Base-by-base conservation (phyloP, 345 rosid species). In the Kandelia obovata region DNA sequence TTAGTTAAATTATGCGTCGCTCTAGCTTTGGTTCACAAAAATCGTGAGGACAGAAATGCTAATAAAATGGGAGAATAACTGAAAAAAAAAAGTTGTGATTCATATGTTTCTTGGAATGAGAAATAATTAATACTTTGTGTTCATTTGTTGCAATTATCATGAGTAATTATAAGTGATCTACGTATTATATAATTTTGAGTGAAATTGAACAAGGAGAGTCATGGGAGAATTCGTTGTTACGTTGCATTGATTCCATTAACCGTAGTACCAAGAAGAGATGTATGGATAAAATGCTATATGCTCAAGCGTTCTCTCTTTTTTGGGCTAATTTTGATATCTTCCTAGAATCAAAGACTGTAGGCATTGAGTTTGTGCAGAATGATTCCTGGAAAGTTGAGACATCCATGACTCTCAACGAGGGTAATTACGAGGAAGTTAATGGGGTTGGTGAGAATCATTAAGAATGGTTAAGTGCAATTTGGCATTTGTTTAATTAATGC, bases 171-270 rank as follows among this genome's bases (percentile, higher is more conserved):
- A 34, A 0, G 49, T 43, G 17, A 43, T 26, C 3, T 34, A 28
- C 51, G 2, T 19, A 49, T 27, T 32, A 16, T 13, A 37, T 30
- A 2, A 7, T 21, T 47, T 65, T 17, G 59, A 16, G 35, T 17
- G 4, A 25, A 46, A 47, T 6, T 21, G 21, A 46, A 47, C 26
- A 23, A 9, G 46, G 19, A 27, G 6, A 43, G 17, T 43, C 49
- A 43, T 13, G 49, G 49, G 5, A 43, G 5, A 43, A 43, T 43
- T 43, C 49, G 13, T 46, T 2, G 32, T 16, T 46, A 17, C 5
- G 19, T 7, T 66, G 31, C 25, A 53, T 53, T 53, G 61, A 67
- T 68, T 68, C 28, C 39, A n/a, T 16, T 35, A 19, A 66, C 51
- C 26, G 20, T 32, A 2, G 9, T 66, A n/a, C 30, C 68, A 25